phyloP scores from a whole-genome alignment of 768 basidiomycete species.

The Hypsizygus marmoreus region DNA sequence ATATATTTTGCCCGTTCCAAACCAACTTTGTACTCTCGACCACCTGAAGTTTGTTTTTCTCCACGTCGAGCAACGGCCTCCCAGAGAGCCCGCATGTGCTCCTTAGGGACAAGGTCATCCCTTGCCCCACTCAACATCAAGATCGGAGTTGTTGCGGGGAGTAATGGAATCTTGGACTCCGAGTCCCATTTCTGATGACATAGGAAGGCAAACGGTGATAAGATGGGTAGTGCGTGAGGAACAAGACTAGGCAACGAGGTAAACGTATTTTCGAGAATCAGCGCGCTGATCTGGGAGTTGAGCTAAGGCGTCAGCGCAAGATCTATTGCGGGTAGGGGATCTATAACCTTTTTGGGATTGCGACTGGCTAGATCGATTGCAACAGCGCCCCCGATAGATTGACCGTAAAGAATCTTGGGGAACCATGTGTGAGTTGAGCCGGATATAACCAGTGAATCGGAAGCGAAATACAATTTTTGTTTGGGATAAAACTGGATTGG shows the following conservation, averaged over 20 bases:
- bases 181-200: constrained; percentile 92
- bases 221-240: constrained; percentile 75
- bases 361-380: constrained; percentile 83
- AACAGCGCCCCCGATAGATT: constrained; percentile 92
- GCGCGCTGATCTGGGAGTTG: constrained; percentile 64
- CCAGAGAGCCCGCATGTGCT: constrained; percentile 79
- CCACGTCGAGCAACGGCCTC: constrained; percentile 59
- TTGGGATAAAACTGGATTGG: constrained; percentile 61
- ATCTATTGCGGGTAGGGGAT: neutral
- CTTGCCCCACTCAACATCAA: constrained; percentile 76
- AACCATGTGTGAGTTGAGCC: neutral
- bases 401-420: constrained; percentile 74
- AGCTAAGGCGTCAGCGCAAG: neutral
- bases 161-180: constrained; percentile 43
- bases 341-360: constrained; percentile 64
- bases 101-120: constrained; percentile 75
- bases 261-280: constrained; percentile 95
- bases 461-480: constrained; percentile 58
- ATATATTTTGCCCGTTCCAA: constrained; percentile 56
- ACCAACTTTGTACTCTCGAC: constrained; percentile 46
- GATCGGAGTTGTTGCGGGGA: constrained; percentile 64
- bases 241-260: constrained; percentile 80
- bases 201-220: constrained; percentile 74
- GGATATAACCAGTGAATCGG: neutral
- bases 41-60: constrained; percentile 40